phyloP scores from a whole-genome alignment of 2,329 filamentous ascomycete genomes.

The Epicoccum nigrum region DNA sequence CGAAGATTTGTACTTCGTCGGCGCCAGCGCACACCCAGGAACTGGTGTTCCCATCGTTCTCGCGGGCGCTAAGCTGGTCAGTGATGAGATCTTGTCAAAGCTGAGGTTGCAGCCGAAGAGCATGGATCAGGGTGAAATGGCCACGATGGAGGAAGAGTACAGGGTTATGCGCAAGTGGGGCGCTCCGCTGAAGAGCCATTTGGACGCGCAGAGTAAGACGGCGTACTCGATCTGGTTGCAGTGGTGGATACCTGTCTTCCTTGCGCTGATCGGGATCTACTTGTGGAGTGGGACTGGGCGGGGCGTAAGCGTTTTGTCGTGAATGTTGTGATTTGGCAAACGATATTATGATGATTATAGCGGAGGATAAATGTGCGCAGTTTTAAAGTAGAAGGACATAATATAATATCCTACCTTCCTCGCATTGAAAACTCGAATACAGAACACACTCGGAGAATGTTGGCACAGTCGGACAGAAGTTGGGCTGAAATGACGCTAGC shows the following conservation, averaged over 20 bases:
- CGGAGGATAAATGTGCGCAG: not conserved
- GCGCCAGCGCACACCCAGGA: constrained; percentile 76
- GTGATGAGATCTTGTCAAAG: constrained; percentile 58
- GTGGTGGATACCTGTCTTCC: constrained; percentile 14
- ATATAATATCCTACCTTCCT: too few relatives aligned
- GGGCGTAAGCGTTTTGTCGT: constrained; percentile 11
- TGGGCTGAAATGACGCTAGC: constrained; percentile 4
- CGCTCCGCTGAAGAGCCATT: constrained; percentile 7
- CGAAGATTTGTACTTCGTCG: constrained; percentile 70
- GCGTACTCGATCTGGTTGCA: constrained; percentile 17
- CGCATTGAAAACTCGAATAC: too few relatives aligned
- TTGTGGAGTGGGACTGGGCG: constrained; percentile 10
- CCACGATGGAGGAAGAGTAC: constrained; percentile 13
- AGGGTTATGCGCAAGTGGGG: constrained; percentile 14
- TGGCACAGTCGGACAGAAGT: not conserved
- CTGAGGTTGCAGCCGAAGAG: constrained; percentile 22
- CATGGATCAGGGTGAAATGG: constrained; percentile 11
- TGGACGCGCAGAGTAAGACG: constrained; percentile 15
- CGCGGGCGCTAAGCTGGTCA: constrained; percentile 69
- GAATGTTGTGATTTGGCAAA: not conserved
- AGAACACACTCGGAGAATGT: too few relatives aligned
- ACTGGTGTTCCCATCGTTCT: constrained; percentile 77
- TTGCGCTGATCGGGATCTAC: constrained; percentile 5
- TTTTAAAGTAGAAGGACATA: not conserved
- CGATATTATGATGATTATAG: not conserved